A percentile compares a stretch with the other conserved stretches of the same genome.
Evolutionary conservation across 805 yeast species (phyloP).

Genomic region (Candida anglica): DNA sequence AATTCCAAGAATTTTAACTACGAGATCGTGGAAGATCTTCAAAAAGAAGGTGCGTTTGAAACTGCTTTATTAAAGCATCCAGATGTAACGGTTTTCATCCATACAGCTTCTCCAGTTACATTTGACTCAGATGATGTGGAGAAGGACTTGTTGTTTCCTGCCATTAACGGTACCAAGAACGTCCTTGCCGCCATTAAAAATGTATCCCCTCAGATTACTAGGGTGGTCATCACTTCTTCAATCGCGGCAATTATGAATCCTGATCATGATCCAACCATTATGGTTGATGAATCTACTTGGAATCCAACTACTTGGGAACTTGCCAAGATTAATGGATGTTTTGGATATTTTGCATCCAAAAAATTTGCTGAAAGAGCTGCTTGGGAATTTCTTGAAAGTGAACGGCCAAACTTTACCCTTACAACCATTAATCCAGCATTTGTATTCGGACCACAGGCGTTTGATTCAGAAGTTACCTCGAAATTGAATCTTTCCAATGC

Average conservation of each 20-base stretch:
- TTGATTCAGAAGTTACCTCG: constrained; percentile 16
- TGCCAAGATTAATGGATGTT: constrained; percentile 28
- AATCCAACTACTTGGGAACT: constrained; percentile 33
- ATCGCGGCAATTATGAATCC: constrained; percentile 29
- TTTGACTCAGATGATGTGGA: constrained; percentile 40
- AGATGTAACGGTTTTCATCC: constrained; percentile 17
- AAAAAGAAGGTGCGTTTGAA: constrained; percentile 16
- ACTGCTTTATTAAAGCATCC: constrained; percentile 18
- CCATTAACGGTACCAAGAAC: constrained; percentile 52
- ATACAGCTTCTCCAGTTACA: constrained; percentile 33
- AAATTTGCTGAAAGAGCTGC: constrained; percentile 30
- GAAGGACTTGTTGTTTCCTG: constrained; percentile 51
- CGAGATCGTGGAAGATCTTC: constrained; percentile 15
- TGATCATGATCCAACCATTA: constrained; percentile 20
- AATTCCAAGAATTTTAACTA: constrained; percentile 10
- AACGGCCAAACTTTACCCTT: constrained; percentile 30
- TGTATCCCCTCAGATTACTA: constrained; percentile 41
- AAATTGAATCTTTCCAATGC: constrained; percentile 39
- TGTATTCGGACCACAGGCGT: constrained; percentile 57
- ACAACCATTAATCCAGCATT: constrained; percentile 51
- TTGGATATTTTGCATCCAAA: constrained; percentile 40
- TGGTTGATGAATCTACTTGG: constrained; percentile 36
- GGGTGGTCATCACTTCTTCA: constrained; percentile 53
- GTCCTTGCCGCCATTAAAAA: constrained; percentile 41
- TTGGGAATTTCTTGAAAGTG: constrained; percentile 23